A percentile compares a stretch with the other conserved stretches of the same genome.
Evolutionary conservation across 108 stramenopile genomes (phyloP).

Genomic region (Cylindrotheca fusiformis): DNA sequence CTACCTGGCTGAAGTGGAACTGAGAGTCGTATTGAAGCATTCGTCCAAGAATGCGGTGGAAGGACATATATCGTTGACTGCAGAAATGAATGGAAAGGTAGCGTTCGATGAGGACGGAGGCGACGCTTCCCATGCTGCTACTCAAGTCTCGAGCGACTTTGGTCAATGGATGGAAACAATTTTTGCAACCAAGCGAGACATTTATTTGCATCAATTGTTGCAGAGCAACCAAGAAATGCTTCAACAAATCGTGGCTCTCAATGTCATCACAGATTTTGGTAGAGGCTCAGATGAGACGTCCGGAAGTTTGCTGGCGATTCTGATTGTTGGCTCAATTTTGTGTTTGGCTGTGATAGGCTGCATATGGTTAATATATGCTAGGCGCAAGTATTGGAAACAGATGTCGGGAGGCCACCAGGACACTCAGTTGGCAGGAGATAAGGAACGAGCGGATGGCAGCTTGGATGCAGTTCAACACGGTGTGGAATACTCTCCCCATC

Average conservation of each 20-base stretch:
- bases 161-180: constrained; percentile 18
- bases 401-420: too few relatives aligned
- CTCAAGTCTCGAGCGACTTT: constrained; percentile 21
- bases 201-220: constrained; percentile 3
- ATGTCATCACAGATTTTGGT: neutral
- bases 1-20: constrained; percentile 1
- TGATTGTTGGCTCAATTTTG: too few relatives aligned
- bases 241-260: constrained; percentile 11
- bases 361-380: too few relatives aligned
- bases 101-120: constrained; percentile 22
- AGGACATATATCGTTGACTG: neutral
- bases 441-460: too few relatives aligned
- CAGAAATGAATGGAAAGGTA: neutral
- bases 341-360: too few relatives aligned
- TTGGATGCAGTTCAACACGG: constrained; percentile 28
- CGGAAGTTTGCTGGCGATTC: too few relatives aligned
- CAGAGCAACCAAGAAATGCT: constrained; percentile 17
- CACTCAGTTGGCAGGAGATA: too few relatives aligned
- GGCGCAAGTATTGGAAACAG: too few relatives aligned
- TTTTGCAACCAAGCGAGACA: constrained; percentile 11
- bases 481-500: constrained; percentile 8
- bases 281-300: too few relatives aligned
- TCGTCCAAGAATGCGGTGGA: neutral
- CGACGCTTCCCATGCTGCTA: neutral
- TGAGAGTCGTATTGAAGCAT: neutral